Percentiles rank a stretch among this genome's conserved stretches.
Evolutionary conservation across 352 stramenopile genomes (phyloP).

Genomic region (Aphanomyces cochlioides): DNA sequence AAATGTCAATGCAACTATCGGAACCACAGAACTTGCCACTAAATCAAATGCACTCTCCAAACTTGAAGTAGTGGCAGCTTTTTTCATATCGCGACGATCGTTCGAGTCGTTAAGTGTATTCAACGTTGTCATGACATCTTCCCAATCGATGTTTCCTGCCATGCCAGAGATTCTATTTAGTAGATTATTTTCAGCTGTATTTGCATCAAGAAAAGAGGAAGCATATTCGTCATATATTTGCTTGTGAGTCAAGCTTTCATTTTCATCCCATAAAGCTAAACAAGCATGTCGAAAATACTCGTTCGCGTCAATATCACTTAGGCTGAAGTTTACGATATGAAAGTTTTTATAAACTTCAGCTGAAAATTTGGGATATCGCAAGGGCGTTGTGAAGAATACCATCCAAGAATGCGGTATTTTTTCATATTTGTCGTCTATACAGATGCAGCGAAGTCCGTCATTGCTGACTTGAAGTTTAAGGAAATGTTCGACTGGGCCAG

Average conservation of each 20-base stretch:
- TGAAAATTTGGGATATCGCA: slow-evolving; percentile 3
- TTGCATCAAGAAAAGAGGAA: neutral
- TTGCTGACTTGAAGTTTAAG: neutral
- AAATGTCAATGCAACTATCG: slow-evolving; percentile 8
- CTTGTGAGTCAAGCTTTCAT: neutral
- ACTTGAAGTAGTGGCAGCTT: too few species aligned
- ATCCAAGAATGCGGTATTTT: neutral
- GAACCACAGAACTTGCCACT: neutral
- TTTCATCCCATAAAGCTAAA: slow-evolving; percentile 18
- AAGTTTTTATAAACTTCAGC: neutral
- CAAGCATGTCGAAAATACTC: neutral
- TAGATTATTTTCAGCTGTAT: neutral
- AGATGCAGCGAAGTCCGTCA: neutral
- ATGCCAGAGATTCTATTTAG: neutral
- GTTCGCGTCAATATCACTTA: neutral
- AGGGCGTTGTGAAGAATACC: slow-evolving; percentile 11
- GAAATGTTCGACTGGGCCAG: neutral
- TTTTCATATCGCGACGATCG: too few species aligned
- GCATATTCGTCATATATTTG: neutral
- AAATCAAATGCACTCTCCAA: too few species aligned
- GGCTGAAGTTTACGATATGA: slow-evolving; percentile 19
- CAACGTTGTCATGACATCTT: too few species aligned
- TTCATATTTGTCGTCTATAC: slow-evolving; percentile 9
- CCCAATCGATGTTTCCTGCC: too few species aligned
- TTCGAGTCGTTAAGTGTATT: too few species aligned